Conservation (phyloP, 345 rosid species). For the Diplotaxis tenuifolia region DNA sequence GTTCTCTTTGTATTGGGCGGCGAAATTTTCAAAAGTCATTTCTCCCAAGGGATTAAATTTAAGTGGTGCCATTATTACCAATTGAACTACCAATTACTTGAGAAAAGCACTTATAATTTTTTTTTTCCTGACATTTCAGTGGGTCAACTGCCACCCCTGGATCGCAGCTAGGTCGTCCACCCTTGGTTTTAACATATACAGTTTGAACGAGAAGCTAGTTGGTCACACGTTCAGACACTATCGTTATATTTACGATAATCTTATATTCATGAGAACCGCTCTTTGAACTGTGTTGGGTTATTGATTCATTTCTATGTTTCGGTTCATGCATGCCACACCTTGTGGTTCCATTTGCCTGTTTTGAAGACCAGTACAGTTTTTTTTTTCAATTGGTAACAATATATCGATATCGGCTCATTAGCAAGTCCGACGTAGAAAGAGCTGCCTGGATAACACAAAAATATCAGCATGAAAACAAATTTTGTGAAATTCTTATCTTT, state of each 20-base stretch:
- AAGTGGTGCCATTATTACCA: not conserved
- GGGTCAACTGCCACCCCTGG: not conserved
- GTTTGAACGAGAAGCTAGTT: conserved; percentile 6
- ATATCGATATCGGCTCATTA: not conserved
- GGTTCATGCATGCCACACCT: not conserved
- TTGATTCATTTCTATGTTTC: not conserved
- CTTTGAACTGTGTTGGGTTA: not conserved
- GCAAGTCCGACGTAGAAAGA: not conserved
- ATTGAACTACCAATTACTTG: not conserved
- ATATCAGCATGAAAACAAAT: not conserved
- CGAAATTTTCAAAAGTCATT: conserved; percentile 7
- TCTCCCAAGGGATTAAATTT: not conserved
- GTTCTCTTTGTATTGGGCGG: conserved; percentile 20
- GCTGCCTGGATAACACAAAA: not conserved
- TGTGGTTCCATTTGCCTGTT: not conserved
- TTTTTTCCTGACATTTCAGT: not conserved
- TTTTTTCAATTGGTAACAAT: not conserved
- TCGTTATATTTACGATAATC: not conserved
- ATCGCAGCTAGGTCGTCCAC: not conserved
- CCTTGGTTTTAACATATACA: not conserved
- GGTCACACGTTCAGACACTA: not conserved
- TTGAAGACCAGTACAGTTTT: not conserved
- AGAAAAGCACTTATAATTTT: not conserved
- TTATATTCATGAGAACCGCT: not conserved
- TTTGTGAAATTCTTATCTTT: not conserved